Evolutionary conservation across 768 basidiomycete genomes (phyloP).

Genomic region (Xerocomellus amylosporus): DNA sequence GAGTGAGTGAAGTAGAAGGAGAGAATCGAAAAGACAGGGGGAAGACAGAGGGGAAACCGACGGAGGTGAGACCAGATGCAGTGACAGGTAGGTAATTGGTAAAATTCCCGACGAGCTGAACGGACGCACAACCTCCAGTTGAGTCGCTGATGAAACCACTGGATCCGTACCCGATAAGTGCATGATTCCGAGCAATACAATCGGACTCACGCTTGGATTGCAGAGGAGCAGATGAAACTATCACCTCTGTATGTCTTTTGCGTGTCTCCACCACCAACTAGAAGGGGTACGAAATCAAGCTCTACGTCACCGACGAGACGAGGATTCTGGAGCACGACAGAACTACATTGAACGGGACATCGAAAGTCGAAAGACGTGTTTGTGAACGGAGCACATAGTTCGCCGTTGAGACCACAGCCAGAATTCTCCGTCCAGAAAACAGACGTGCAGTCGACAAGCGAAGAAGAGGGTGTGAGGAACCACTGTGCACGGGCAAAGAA

Average conservation of each 20-base stretch:
- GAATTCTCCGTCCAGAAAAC: slow-evolving; percentile 69
- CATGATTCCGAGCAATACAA: not conserved
- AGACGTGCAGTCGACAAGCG: slow-evolving; percentile 65
- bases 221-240: slow-evolving; percentile 81
- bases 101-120: slow-evolving; percentile 70
- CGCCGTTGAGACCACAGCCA: slow-evolving; percentile 72
- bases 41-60: slow-evolving; percentile 73
- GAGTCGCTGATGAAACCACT: slow-evolving; percentile 65
- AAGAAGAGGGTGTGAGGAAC: slow-evolving; percentile 61
- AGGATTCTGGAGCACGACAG: slow-evolving; percentile 66
- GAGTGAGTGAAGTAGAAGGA: slow-evolving; percentile 44
- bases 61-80: slow-evolving; percentile 62
- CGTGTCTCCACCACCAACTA: slow-evolving; percentile 82
- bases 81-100: slow-evolving; percentile 60
- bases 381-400: slow-evolving; percentile 60
- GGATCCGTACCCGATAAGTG: slow-evolving; percentile 9
- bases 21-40: slow-evolving; percentile 66
- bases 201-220: slow-evolving; percentile 67
- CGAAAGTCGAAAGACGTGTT: slow-evolving; percentile 67
- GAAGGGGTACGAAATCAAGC: slow-evolving; percentile 65
- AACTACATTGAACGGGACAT: slow-evolving; percentile 71
- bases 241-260: slow-evolving; percentile 77
- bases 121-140: slow-evolving; percentile 73
- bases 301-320: slow-evolving; percentile 67
- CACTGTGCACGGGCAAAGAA: slow-evolving; percentile 74